Evolutionary conservation across 2,329 filamentous ascomycete genomes (phyloP), one percentile per base, ranked within the genome.

Genomic region (Monascus ruber): DNA sequence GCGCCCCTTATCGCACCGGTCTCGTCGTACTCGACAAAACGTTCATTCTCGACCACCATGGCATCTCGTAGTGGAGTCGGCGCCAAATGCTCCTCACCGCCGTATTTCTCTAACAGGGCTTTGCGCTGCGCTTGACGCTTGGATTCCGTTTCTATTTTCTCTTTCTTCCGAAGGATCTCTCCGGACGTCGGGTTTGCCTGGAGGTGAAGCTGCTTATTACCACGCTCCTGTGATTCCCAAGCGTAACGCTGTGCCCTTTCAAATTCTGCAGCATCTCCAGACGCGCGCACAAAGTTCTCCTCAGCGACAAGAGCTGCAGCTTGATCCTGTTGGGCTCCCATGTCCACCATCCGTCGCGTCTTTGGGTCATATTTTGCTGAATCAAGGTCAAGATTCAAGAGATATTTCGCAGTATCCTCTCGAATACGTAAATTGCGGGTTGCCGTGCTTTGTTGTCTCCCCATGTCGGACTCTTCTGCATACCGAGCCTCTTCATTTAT

Each of bases 281-380:
- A 88, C 1, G 81, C 81, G 33, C 82, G 79, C 65, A 94, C 77
- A 60, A 94, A 96, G 34, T 89, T 89, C 52, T 96, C 88, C 53
- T 96, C 91, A 4, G 88, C 88, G 40, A 91, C 89, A 5, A 94
- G 64, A 26, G 82, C 78, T 5, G 88, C 83, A 2, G 85, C 83
- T 50, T 81, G 81, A 65, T 93, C 86, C 24, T 76, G 76, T 27
- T 81, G 84, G 5, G 83, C 86, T 35, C 87, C 86, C 46, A 77
- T 79, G 55, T 94, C 85, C 24, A 94, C 83, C 72, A 98, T 85
- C 6, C 84, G 82, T 52, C 91, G 76, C 8, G 88, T 95, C 60
- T 98, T 98, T 0, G 91, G 91, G 55, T 98, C 89, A 64, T 98
- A 98, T 61, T 94, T 93, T 1, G 93, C 91, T 1, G 88, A 95